Evolutionary conservation across 2,329 filamentous ascomycete species (phyloP).

Genomic region (Arthrobotrys pseudoclavata): DNA sequence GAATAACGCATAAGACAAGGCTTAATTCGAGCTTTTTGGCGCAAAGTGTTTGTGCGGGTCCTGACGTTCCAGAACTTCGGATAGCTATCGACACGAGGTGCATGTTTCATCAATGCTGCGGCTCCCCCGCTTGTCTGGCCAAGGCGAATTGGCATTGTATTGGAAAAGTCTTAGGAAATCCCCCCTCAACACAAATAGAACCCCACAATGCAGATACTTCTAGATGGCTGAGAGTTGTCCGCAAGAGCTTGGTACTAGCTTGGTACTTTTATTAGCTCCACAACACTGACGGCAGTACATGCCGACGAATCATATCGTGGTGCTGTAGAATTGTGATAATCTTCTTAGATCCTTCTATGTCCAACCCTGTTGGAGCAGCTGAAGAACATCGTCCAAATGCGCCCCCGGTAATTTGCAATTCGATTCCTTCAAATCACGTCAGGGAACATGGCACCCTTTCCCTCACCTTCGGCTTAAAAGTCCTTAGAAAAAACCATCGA

Average conservation of each 20-base stretch:
- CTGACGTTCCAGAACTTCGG: constrained; percentile 35
- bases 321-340: neutral
- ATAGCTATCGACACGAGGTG: constrained; percentile 36
- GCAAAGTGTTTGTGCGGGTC: constrained; percentile 17
- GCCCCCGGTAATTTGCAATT: constrained; percentile 23
- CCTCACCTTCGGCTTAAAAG: neutral
- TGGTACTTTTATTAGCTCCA: constrained; percentile 7
- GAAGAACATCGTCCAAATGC: neutral
- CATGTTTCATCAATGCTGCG: constrained; percentile 25
- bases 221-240: neutral
- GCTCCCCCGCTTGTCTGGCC: constrained; percentile 9
- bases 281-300: neutral
- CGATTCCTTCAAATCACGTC: neutral
- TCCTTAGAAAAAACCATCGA: neutral
- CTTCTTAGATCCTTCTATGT: neutral
- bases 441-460: neutral
- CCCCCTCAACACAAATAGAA: constrained; percentile 29
- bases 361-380: neutral
- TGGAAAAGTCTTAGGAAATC: neutral
- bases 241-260: neutral
- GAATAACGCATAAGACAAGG: constrained; percentile 46
- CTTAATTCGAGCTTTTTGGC: constrained; percentile 20
- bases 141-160: constrained; percentile 47
- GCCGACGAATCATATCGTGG: constrained; percentile 6
- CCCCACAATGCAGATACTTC: constrained; percentile 25